Percentiles rank a stretch among this genome's conserved stretches.
Evolutionary conservation across 2,329 filamentous ascomycete genomes (phyloP).

Genomic region (Talaromyces sp.): DNA sequence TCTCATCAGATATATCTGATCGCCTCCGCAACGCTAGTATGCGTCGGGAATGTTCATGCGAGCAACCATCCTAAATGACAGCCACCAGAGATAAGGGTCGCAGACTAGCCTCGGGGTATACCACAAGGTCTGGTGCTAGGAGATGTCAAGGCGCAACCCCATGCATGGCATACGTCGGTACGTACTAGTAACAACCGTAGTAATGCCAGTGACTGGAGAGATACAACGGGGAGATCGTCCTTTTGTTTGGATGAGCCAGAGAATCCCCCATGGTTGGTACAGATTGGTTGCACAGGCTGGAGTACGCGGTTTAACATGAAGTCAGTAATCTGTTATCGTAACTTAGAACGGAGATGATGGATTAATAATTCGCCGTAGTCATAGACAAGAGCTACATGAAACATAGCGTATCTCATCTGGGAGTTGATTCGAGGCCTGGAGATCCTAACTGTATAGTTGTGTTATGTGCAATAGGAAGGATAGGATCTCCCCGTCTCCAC

Average conservation of each 20-base stretch:
- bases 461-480: too few relatives aligned
- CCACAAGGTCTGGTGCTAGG: background rate
- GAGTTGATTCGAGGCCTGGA: background rate
- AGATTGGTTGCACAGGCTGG: background rate
- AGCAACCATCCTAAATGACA: background rate
- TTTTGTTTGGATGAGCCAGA: background rate
- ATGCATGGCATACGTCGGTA: background rate
- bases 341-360: background rate
- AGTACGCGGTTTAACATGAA: background rate
- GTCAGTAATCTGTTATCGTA: background rate
- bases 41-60: conserved; percentile 9
- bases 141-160: background rate
- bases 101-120: background rate
- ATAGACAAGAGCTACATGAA: background rate
- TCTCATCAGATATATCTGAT: background rate
- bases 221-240: background rate
- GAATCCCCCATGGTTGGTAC: background rate
- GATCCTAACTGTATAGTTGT: background rate
- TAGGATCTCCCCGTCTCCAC: background rate
- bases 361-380: background rate
- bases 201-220: background rate
- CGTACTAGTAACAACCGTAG: background rate
- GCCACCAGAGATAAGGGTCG: conserved; percentile 11
- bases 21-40: conserved; percentile 7
- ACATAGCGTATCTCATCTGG: background rate